These are phyloP conservation scores for Dendrocalamus sinicus DNA, from an alignment of 176 grass and related monocot species.

Conservation along the genomic window DNA sequence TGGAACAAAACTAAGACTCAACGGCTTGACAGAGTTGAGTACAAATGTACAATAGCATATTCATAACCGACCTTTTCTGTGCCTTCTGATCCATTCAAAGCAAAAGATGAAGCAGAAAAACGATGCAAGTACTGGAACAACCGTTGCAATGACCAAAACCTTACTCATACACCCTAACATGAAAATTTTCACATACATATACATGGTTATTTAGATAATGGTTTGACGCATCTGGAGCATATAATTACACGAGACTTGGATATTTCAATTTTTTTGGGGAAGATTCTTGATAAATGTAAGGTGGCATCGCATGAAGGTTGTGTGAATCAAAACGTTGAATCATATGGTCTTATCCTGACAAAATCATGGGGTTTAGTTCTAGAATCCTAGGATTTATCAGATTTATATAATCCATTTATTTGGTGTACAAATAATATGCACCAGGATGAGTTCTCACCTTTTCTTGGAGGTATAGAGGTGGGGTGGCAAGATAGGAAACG, in stretches of 20 bases:
- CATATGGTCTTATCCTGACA: no score
- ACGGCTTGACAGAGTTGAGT: not conserved
- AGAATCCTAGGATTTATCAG: no score
- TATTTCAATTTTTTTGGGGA: not conserved
- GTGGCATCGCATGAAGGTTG: not conserved
- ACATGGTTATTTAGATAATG: not conserved
- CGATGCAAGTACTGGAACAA: slow-evolving; percentile 15
- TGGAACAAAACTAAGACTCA: not conserved
- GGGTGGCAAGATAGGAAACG: no score
- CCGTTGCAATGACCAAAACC: not conserved
- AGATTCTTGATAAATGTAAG: not conserved
- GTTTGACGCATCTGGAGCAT: not conserved
- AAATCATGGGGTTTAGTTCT: no score
- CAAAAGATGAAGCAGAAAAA: slow-evolving; percentile 1
- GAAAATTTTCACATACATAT: not conserved
- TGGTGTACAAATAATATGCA: no score
- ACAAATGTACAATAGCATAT: not conserved
- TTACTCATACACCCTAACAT: slow-evolving; percentile 6
- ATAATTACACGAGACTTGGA: not conserved
- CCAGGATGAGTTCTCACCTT: no score
- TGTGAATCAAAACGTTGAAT: not conserved
- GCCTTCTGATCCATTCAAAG: slow-evolving; percentile 10
- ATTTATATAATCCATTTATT: no score
- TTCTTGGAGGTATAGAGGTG: no score
- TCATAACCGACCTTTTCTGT: slow-evolving; percentile 16